Evolutionary conservation across 83 land plant genomes (phyloP), one percentile per base, ranked within the genome.

Genomic region (Thuja plicata): DNA sequence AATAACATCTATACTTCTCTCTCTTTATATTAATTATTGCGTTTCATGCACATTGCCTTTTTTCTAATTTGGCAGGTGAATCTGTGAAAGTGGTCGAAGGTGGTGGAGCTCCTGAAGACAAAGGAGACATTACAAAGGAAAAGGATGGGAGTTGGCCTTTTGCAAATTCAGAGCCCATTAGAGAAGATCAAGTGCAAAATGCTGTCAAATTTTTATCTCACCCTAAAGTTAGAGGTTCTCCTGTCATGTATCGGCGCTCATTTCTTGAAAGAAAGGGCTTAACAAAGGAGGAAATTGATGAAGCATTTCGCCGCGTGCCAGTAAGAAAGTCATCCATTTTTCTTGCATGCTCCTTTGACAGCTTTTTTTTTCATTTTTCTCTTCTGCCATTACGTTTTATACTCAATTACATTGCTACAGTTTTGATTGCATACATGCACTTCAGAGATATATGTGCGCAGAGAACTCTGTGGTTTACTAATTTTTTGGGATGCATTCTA

Each of bases 261-360:
- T 98, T 98, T 89, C 94, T 98, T n/a, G 99, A 97, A 88, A 93
- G 91, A 88, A 98, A 98, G 90, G 99, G 99, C 37, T 92, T 98
- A 71, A 94, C 99, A 32, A 93, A 89, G 78, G 99, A 98, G 88
- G 99, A 97, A 90, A 97, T 98, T 84, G 99, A 98, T 93, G 99
- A 97, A 93, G 99, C 99, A 40, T 98, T 98, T 88, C 96, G 97
- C 27, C 96, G 99, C 37, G 97, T 95, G 57, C 99, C 99, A 89
- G 99, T 98, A 93, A 90, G 95, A 50, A 71, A 40, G 21, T 30
- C 60, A n/a, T 81, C 54, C 71, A 55, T 15, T 30, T 80, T 82
- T 74, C 30, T 82, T 32, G 24, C 8, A 16, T 40, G 46, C 13
- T 38, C 76, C 48, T 43, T 16, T 87, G 24, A 70, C 46, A 40